Evolutionary conservation across 306 rosid species (phyloP), one percentile per base, ranked within the genome.

Genomic region (Lotus japonicus): DNA sequence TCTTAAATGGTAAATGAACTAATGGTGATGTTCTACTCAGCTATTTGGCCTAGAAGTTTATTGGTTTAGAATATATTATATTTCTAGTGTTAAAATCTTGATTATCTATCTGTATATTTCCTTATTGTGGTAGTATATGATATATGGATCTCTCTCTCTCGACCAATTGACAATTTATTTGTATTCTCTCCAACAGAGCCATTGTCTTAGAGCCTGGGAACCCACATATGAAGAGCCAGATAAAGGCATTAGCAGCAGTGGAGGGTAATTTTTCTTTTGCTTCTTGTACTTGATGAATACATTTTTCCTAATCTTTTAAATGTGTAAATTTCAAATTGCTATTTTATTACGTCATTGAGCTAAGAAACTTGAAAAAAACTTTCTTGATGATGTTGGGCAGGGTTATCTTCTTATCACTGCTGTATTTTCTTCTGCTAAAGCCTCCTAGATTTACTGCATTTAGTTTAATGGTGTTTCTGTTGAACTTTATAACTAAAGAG

Each of bases 121-220:
- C 59, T 43, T 18, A 14, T 35, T 7, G 49, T 33, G 66, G 33
- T 42, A 18, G 56, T 18, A 65, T 77, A 26, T 53, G 71, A 61
- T 35, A 74, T 31, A 46, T 39, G 46, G 52, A 48, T 71, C 11
- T 49, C 50, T 50, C 18, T 33, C 28, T 60, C 35, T 42, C 14
- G 15, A 6, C 58, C 38, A 55, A 21, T 45, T 58, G 59, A 64
- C 73, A 44, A 71, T 69, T 63, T 74, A 21, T 69, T 62, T 54
- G 46, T 68, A 49, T 75, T 84, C 31, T 71, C 70, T 75, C 71
- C 46, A 9, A 64, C 95, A 94, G 98, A 81, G 82, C 99, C 72
- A 88, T 90, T 78, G 89, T 94, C 72, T 73, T 94, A 74, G 99
- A 94, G 58, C 92, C 77, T 38, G 97, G 86, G 75, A 90, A 85